Evolutionary conservation across 1,284 basidiomycete species (phyloP).

Genomic region (Fomitopsis betulina): DNA sequence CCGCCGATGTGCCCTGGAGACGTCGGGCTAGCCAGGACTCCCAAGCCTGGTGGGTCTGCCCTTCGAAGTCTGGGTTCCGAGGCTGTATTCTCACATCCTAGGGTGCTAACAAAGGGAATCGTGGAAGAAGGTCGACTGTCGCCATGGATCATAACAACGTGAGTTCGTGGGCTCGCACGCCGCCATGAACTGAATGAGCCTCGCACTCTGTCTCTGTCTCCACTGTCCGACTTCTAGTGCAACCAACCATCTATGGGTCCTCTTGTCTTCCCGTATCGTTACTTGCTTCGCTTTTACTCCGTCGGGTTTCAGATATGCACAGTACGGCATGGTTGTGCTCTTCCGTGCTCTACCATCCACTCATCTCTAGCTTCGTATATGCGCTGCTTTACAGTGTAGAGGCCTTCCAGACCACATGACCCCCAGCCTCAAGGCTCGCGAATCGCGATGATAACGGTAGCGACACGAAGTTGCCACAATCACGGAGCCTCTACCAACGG

Average conservation of each 20-base stretch:
- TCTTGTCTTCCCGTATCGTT: neutral
- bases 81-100: neutral
- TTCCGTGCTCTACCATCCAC: too few relatives aligned
- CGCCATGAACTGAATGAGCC: neutral
- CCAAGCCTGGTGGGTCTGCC: neutral
- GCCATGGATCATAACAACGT: neutral
- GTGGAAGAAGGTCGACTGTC: neutral
- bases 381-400: too few relatives aligned
- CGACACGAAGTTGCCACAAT: too few relatives aligned
- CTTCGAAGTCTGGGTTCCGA: neutral
- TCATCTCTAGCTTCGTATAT: too few relatives aligned
- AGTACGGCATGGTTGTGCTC: too few relatives aligned
- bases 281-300: neutral
- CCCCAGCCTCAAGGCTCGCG: too few relatives aligned
- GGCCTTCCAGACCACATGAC: too few relatives aligned
- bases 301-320: too few relatives aligned
- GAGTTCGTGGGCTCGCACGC: neutral
- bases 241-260: neutral
- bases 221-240: neutral
- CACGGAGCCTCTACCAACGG: too few relatives aligned
- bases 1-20: neutral
- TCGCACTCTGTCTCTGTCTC: neutral
- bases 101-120: neutral
- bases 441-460: too few relatives aligned
- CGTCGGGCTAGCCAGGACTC: neutral